Evolutionary conservation across 2,329 filamentous ascomycete genomes (phyloP).

Genomic region (Aspergillus thermomutatus): DNA sequence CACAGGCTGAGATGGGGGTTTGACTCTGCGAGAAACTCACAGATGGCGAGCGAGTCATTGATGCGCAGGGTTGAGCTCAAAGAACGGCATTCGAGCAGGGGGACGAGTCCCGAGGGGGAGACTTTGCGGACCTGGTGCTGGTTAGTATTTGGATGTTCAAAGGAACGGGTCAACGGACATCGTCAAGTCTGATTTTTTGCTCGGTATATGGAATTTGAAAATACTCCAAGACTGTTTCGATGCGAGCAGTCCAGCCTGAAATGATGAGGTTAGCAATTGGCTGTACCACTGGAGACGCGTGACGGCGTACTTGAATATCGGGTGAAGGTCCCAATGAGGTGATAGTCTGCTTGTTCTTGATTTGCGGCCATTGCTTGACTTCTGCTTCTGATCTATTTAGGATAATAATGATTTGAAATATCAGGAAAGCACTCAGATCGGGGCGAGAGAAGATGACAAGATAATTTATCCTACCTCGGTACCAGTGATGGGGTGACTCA

Average conservation of each 20-base stretch:
- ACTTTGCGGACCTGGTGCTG: conserved; percentile 17
- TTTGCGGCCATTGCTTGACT: neutral
- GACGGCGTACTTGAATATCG: conserved; percentile 31
- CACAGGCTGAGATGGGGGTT: conserved; percentile 27
- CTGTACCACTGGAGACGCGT: neutral
- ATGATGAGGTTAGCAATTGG: neutral
- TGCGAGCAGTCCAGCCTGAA: conserved; percentile 34
- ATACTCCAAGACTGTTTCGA: conserved; percentile 33
- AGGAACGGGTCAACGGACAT: conserved; percentile 15
- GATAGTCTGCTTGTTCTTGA: conserved; percentile 20
- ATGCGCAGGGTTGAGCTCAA: conserved; percentile 20
- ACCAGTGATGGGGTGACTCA: neutral
- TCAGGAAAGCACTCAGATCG: neutral
- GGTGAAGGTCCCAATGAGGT: conserved; percentile 28
- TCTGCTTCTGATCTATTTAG: neutral
- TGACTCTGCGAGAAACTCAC: conserved; percentile 33
- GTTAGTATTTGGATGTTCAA: neutral
- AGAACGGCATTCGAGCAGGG: conserved; percentile 24
- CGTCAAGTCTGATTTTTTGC: conserved; percentile 21
- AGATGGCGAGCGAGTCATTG: conserved; percentile 31
- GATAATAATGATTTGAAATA: neutral
- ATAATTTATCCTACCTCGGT: neutral
- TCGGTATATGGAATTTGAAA: conserved; percentile 30
- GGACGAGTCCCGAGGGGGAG: conserved; percentile 30
- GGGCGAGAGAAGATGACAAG: neutral